phyloP scores from a whole-genome alignment of 345 rosid species.

The Eucalyptus guilfoylei region DNA sequence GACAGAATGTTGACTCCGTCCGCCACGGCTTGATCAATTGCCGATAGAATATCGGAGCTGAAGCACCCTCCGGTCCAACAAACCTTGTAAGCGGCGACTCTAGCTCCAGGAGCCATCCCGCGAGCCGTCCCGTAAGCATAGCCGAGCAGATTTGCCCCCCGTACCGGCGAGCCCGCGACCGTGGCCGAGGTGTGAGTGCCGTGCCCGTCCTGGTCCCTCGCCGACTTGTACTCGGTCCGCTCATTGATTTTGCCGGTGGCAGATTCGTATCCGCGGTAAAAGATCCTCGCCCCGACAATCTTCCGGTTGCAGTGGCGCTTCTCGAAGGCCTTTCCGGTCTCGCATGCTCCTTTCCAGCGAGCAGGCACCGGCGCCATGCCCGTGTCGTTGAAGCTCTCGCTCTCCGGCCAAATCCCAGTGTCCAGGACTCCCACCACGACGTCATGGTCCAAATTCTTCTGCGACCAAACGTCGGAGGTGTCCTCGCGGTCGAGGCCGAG shows the following conservation, averaged over 20 bases:
- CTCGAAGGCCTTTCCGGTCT: slow-evolving; percentile 40
- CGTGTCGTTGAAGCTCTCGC: slow-evolving; percentile 49
- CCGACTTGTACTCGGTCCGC: slow-evolving; percentile 55
- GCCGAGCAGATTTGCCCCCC: slow-evolving; percentile 48
- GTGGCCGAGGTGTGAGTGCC: slow-evolving; percentile 84
- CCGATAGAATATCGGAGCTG: slow-evolving; percentile 65
- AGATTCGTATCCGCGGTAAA: slow-evolving; percentile 55
- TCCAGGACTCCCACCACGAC: slow-evolving; percentile 71
- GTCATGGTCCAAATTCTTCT: slow-evolving; percentile 40
- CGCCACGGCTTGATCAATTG: slow-evolving; percentile 61
- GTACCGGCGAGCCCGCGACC: slow-evolving; percentile 57
- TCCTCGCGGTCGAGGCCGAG: slow-evolving; percentile 48
- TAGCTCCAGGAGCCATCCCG: slow-evolving; percentile 76
- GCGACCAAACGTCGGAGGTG: slow-evolving; percentile 32
- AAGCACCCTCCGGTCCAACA: slow-evolving; percentile 70
- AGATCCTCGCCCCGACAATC: slow-evolving; percentile 64
- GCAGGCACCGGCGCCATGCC: slow-evolving; percentile 48
- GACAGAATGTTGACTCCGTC: slow-evolving; percentile 74
- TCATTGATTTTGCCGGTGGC: slow-evolving; percentile 43
- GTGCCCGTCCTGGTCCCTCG: slow-evolving; percentile 72
- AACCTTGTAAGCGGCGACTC: slow-evolving; percentile 70
- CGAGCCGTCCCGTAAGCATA: slow-evolving; percentile 67
- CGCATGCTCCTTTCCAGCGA: slow-evolving; percentile 65
- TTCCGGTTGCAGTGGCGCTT: slow-evolving; percentile 46
- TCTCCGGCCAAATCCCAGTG: slow-evolving; percentile 82